Percentiles rank a stretch among this genome's conserved stretches.
Evolutionary conservation across 345 rosid species (phyloP).

Genomic region (Linum usitatissimum): DNA sequence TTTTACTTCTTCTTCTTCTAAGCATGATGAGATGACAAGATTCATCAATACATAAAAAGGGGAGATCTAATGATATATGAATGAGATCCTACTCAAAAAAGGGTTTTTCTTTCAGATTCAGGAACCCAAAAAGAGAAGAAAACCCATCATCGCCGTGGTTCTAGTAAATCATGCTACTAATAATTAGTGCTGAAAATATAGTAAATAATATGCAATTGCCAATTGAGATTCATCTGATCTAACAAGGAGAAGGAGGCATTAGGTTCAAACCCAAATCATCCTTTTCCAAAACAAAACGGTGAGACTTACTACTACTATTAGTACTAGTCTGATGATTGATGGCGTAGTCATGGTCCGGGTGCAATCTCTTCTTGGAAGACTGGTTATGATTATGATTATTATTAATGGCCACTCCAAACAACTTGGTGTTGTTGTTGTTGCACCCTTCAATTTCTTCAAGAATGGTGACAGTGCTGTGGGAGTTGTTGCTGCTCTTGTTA

Average conservation of each 20-base stretch:
- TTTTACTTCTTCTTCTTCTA: constrained; percentile 14
- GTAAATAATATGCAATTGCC: background rate
- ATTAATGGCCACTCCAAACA: constrained; percentile 59
- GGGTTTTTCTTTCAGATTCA: too few relatives aligned
- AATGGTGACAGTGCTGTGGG: constrained; percentile 35
- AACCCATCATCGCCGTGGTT: constrained; percentile 3
- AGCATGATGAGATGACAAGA: background rate
- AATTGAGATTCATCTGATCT: constrained; percentile 10
- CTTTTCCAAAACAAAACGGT: constrained; percentile 58
- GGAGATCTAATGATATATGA: background rate
- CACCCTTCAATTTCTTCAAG: constrained; percentile 13
- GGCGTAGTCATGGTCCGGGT: constrained; percentile 25
- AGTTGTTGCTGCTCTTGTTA: background rate
- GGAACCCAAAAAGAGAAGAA: background rate
- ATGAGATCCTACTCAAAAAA: background rate
- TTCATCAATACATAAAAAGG: constrained; percentile 11
- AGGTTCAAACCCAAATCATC: constrained; percentile 76
- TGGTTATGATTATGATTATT: too few relatives aligned
- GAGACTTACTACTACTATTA: constrained; percentile 27
- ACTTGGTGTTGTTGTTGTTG: constrained; percentile 37
- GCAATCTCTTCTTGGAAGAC: constrained; percentile 54
- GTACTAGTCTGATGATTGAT: too few relatives aligned
- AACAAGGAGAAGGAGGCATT: constrained; percentile 60
- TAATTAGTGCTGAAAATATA: too few relatives aligned
- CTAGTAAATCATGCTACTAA: background rate